phyloP scores from a whole-genome alignment of 1,284 basidiomycete genomes.

The Agaricales sp. region DNA sequence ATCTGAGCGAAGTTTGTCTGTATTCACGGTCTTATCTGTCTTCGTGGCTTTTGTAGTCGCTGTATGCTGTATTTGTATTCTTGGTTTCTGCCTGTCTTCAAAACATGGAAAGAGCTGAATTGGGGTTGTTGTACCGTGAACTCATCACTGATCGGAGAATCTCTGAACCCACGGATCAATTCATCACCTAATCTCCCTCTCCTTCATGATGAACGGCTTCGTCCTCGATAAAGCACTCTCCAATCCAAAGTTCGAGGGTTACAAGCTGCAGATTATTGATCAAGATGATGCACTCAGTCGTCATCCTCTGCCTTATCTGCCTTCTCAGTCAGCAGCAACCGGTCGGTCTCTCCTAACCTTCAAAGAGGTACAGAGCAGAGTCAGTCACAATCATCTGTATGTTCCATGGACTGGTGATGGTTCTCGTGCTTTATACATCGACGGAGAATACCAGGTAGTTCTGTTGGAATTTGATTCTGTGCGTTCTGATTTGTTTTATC shows the following conservation, averaged over 20 bases:
- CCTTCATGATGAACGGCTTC: neutral
- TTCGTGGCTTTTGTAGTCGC: neutral
- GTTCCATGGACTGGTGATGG: constrained; percentile 28
- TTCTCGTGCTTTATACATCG: constrained; percentile 57
- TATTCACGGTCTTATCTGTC: neutral
- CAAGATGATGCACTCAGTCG: constrained; percentile 45
- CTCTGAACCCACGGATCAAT: too few species aligned
- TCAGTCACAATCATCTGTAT: constrained; percentile 77
- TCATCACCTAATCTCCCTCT: too few species aligned
- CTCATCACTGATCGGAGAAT: too few species aligned
- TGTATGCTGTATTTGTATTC: neutral
- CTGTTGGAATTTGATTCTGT: constrained; percentile 50
- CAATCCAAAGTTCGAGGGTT: constrained; percentile 82
- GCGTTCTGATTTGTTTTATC: constrained; percentile 7
- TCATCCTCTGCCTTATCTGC: constrained; percentile 38
- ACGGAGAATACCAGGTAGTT: constrained; percentile 55
- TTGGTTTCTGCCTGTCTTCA: neutral
- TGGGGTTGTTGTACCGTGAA: too few species aligned
- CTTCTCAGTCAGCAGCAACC: constrained; percentile 53
- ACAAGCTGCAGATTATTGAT: constrained; percentile 55
- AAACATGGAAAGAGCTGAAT: too few species aligned
- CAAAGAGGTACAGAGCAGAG: constrained; percentile 75
- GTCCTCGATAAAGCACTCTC: constrained; percentile 26
- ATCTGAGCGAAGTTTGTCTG: neutral
- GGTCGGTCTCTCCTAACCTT: constrained; percentile 55